Base-by-base conservation (phyloP, 2,329 filamentous ascomycete genomes). In the Purpureocillium lavendulum region DNA sequence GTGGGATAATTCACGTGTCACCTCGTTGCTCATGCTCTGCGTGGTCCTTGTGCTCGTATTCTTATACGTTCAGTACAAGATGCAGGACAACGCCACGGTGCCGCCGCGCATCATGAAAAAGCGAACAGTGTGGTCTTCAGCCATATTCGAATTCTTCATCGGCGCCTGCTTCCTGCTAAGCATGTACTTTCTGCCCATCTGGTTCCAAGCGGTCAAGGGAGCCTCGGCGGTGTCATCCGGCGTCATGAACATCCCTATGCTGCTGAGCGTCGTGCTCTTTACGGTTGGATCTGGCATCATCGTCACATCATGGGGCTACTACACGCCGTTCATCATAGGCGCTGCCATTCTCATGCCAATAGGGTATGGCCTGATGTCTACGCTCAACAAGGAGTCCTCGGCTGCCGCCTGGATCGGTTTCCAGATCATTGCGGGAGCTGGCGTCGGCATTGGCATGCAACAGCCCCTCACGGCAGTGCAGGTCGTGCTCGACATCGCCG, bases 131-230 rank as follows among this genome's bases (percentile, higher is more conserved):
- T 59, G 56, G 53, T 53, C 58, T 2, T 54, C 56, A 2, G 50
- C 57, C 4, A 51, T 56, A 40, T 59, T 60, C 33, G 52, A 59
- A 6, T 65, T 67, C 45, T 57, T 63, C 34, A 62, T 65, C 28
- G 58, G 64, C 26, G 59, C 55, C 1, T 56, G 52, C 14, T 56
- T 59, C 39, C 44, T 57, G 24, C 40, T 50, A 1, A 43, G 48
- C 13, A 43, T 67, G 16, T 67, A 66, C 43, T 68, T 60, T 41
- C 42, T 69, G 0, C 64, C 66, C 1, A 62, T 69, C 29, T 70
- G 65, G 62, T 70, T 71, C 47, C 65, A 69, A 45, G 60, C 65
- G 4, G 61, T 70, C 13, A 57, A 67, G 30, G 62, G 59, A 8
- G 58, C 58, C 14, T 56, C 52, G 2, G 59, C 67, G 16, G 50